Evolutionary conservation across 805 yeast species (phyloP), one percentile per base, ranked within the genome.

Genomic region (Candida andamanensis): DNA sequence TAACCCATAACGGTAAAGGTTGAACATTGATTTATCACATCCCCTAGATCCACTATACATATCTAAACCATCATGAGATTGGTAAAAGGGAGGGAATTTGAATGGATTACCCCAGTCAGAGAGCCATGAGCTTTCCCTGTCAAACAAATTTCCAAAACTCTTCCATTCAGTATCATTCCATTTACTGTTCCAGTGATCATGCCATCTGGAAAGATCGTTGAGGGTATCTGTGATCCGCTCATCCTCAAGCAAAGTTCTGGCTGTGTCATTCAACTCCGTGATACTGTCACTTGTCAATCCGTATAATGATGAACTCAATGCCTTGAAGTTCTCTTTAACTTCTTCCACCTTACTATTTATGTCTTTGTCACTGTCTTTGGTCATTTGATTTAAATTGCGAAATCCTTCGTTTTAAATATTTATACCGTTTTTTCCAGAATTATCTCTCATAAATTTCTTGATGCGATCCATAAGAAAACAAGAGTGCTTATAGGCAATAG

Each of bases 301-400:
- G 30, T 48, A 47, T 5, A 60, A 20, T 10, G 53, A 44, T 21
- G 47, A 49, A 13, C 64, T 46, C 13, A 56, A 37, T 6, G 48
- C 45, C 10, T 52, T 46, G n/a, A 60, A 35, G 20, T 43, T 43
- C 19, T 42, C 40, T 27, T 55, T 52, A 20, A 56, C 32, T 15
- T 50, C 54, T 21, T 55, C 49, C 22, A 59, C 44, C 17, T 41
- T 41, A 13, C 42, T 40, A 29, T 50, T 46, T 20, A 57, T 46
- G 25, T 54, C 58, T 28, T 50, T 36, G 11, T 54, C 54, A 15
- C 46, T 42, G 33, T 48, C 46, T 25, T 40, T 33, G 7, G 36
- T 24, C 21, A 35, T 35, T 19, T 19, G n/a, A n/a, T n/a, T 19
- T 8, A 11, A 11, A 8, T 19, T 19, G 22, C 11, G 22, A 19